phyloP scores from a whole-genome alignment of 208 protist species.

The Leishmania mexicana region DNA sequence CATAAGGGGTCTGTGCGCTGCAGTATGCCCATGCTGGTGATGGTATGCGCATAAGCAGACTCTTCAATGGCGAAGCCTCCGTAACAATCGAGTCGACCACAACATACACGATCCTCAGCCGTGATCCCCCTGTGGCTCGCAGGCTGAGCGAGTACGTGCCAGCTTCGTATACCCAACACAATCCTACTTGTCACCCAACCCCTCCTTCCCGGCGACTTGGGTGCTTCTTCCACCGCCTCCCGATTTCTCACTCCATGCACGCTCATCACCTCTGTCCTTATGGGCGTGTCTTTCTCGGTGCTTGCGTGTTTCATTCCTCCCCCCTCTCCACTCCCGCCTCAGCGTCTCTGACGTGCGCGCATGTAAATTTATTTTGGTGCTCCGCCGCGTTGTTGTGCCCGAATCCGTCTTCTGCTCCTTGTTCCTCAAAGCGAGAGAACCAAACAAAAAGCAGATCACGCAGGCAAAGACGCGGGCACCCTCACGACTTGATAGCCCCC shows the following conservation, averaged over 20 bases:
- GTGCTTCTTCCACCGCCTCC: neutral
- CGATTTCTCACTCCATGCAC: neutral
- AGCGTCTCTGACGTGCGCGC: neutral
- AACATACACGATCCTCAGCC: neutral
- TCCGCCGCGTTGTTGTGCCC: neutral
- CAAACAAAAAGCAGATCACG: too few relatives aligned
- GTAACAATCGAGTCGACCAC: neutral
- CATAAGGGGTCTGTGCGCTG: neutral
- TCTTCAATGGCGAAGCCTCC: neutral
- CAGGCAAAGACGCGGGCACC: neutral
- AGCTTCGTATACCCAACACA: neutral
- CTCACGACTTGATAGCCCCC: neutral
- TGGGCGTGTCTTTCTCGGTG: neutral
- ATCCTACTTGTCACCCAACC: too few relatives aligned
- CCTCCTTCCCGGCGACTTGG: neutral
- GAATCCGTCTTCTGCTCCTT: neutral
- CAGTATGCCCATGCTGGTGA: too few relatives aligned
- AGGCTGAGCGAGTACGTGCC: neutral
- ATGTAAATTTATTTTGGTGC: neutral
- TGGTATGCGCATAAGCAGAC: neutral
- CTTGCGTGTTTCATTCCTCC: neutral
- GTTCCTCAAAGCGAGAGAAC: neutral
- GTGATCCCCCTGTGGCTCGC: neutral
- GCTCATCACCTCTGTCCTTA: neutral
- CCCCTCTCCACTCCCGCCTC: neutral